Evolutionary conservation across 163 green algal species (phyloP).

Genomic region (Scenedesmus sp.): DNA sequence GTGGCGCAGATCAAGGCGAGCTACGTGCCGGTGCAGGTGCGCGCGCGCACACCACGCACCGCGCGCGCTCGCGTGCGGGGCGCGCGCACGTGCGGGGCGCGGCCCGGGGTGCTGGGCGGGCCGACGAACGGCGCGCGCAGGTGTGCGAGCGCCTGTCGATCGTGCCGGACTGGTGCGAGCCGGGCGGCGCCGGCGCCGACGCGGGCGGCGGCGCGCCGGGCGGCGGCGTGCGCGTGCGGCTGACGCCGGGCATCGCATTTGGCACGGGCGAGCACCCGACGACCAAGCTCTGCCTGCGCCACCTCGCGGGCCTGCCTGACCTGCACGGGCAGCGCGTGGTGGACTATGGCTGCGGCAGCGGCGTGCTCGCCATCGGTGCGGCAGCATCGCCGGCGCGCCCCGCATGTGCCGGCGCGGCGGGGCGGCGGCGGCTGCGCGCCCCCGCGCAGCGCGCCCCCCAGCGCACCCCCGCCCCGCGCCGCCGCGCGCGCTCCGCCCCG

Average conservation of each 20-base stretch:
- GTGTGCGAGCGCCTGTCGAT: constrained; percentile 38
- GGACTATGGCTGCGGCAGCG: constrained; percentile 79
- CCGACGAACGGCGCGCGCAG: too few relatives aligned
- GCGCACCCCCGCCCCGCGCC: too few relatives aligned
- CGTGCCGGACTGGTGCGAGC: constrained; percentile 52
- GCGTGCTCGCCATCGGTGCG: constrained; percentile 71
- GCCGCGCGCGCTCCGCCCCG: background rate
- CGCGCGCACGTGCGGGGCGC: too few relatives aligned
- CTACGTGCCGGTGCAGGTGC: constrained; percentile 58
- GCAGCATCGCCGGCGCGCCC: too few relatives aligned
- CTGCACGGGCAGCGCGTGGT: constrained; percentile 57
- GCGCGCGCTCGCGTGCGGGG: too few relatives aligned
- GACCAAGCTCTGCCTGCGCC: constrained; percentile 83
- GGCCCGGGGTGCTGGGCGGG: too few relatives aligned
- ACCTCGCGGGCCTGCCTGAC: constrained; percentile 8
- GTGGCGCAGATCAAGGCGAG: constrained; percentile 61
- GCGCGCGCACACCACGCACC: too few relatives aligned
- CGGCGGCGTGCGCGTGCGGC: too few relatives aligned
- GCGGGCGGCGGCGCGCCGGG: too few relatives aligned
- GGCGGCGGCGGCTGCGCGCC: too few relatives aligned
- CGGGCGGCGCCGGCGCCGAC: constrained; percentile 52
- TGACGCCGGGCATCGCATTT: constrained; percentile 89
- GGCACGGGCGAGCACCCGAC: constrained; percentile 91
- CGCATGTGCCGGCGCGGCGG: too few relatives aligned
- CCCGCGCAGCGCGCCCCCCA: too few relatives aligned